phyloP scores from a whole-genome alignment of 2,329 filamentous ascomycete genomes.

The Grosmannia penicillata region DNA sequence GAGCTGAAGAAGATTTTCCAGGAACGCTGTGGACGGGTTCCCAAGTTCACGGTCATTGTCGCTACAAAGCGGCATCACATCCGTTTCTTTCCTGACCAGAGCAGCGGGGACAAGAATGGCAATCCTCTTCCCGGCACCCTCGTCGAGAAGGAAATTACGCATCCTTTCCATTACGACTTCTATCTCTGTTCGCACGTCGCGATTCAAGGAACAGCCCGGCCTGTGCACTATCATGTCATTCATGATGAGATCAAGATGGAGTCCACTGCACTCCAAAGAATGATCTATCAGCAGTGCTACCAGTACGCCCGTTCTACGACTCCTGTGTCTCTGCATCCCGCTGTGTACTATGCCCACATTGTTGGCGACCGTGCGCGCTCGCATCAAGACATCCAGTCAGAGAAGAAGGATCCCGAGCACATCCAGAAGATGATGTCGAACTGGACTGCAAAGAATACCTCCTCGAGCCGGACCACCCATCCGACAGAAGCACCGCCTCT shows the following conservation, averaged over 20 bases:
- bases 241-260: conserved; percentile 60
- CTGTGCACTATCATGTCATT: conserved; percentile 84
- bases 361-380: conserved; percentile 65
- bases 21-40: conserved; percentile 15
- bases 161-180: conserved; percentile 84
- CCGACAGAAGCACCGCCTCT: conserved; percentile 14
- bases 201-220: conserved; percentile 86
- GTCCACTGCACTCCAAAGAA: conserved; percentile 59
- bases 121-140: conserved; percentile 80
- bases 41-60: conserved; percentile 73
- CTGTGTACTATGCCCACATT: conserved; percentile 91
- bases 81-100: conserved; percentile 64
- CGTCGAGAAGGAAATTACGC: conserved; percentile 79
- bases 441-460: conserved; percentile 24
- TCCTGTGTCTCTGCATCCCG: conserved; percentile 75
- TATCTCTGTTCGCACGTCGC: conserved; percentile 51
- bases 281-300: conserved; percentile 92
- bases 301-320: conserved; percentile 87
- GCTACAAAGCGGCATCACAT: conserved; percentile 92
- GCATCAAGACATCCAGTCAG: conserved; percentile 45
- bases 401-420: conserved; percentile 27
- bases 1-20: conserved; percentile 51
- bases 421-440: conserved; percentile 26
- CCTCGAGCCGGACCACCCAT: conserved; percentile 11
- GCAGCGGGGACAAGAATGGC: conserved; percentile 50